These are phyloP conservation scores for Dictyostelium brefeldianum DNA, from an alignment of 78 protist species.

Conservation along the genomic window DNA sequence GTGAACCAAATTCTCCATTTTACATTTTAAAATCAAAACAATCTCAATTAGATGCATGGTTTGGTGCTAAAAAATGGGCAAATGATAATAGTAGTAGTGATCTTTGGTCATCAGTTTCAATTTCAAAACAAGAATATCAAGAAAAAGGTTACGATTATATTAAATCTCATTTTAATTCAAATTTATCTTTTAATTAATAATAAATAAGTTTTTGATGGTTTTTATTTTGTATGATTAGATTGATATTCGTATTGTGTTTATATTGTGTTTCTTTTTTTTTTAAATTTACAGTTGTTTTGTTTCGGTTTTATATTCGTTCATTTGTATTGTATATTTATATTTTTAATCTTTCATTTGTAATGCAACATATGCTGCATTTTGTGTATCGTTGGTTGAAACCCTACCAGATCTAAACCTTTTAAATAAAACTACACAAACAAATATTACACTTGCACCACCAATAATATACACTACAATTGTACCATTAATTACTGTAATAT, in stretches of 20 bases:
- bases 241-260: too few relatives aligned
- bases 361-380: not conserved
- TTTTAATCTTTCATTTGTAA: conserved; percentile 31
- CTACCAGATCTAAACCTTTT: conserved; percentile 3
- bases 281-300: not conserved
- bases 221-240: not conserved
- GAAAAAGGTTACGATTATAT: conserved; percentile 70
- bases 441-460: conserved; percentile 15
- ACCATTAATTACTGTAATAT: not conserved
- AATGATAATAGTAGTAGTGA: not conserved
- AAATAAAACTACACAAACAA: not conserved
- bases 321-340: too few relatives aligned
- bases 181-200: conserved; percentile 28
- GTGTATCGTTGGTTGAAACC: not conserved
- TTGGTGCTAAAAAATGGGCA: conserved; percentile 67
- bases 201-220: not conserved
- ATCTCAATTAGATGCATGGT: conserved; percentile 36
- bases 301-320: not conserved
- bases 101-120: conserved; percentile 31
- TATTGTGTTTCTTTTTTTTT: not conserved
- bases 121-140: conserved; percentile 64
- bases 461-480: conserved; percentile 22
- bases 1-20: conserved; percentile 31
- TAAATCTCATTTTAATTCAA: conserved; percentile 54
- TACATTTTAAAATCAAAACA: conserved; percentile 14